Evolutionary conservation across 2,329 filamentous ascomycete genomes (phyloP).

Genomic region (Colletotrichum destructivum): DNA sequence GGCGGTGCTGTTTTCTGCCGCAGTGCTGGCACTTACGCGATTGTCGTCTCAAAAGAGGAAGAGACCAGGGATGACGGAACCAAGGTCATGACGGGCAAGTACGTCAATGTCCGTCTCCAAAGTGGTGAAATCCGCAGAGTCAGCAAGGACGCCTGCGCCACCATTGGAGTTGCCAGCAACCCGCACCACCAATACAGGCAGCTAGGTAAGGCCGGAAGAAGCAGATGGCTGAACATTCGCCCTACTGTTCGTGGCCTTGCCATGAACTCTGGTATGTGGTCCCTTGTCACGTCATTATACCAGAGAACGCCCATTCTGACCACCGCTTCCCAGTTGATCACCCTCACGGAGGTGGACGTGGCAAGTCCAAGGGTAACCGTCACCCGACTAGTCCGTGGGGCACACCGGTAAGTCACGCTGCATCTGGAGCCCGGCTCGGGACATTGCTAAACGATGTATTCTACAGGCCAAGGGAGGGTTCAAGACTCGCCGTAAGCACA

Average conservation of each 20-base stretch:
- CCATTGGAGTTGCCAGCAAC: conserved; percentile 95
- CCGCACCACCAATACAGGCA: conserved; percentile 90
- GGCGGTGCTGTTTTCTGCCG: conserved; percentile 91
- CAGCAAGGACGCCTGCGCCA: conserved; percentile 93
- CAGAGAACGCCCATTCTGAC: conserved; percentile 26
- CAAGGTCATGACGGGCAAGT: conserved; percentile 78
- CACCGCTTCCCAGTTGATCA: conserved; percentile 78
- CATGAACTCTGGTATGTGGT: conserved; percentile 91
- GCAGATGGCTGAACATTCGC: conserved; percentile 92
- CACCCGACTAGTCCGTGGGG: conserved; percentile 98
- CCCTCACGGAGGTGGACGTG: conserved; percentile 98
- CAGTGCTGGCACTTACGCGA: conserved; percentile 92
- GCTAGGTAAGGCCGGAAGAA: conserved; percentile 94
- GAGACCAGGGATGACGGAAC: conserved; percentile 73
- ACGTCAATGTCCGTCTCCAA: conserved; percentile 88
- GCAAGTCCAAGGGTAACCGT: conserved; percentile 99
- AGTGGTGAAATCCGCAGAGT: conserved; percentile 94
- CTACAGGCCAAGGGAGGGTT: conserved; percentile 83
- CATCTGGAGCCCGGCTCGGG: neutral
- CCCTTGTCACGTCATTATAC: too few relatives aligned
- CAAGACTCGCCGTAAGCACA: conserved; percentile 92
- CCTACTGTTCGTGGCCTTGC: conserved; percentile 97
- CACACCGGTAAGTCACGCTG: conserved; percentile 79
- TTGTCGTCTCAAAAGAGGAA: conserved; percentile 91
- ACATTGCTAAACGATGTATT: conserved; percentile 48